Conservation (phyloP, 768 basidiomycete species). For the Pholiota molesta region DNA sequence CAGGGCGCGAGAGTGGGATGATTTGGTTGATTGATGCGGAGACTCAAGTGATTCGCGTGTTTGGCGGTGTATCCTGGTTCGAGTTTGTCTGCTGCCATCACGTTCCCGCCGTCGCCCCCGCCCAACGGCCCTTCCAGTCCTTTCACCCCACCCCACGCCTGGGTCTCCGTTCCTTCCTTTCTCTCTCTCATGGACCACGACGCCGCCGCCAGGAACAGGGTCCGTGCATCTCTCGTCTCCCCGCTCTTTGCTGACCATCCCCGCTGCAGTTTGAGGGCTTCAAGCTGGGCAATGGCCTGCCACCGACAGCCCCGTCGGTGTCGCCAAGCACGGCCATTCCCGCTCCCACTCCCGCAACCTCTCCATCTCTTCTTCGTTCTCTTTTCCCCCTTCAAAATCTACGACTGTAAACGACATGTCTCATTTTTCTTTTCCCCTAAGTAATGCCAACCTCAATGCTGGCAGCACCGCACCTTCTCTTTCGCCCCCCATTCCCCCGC, state of each 20-base stretch:
- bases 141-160: conserved; percentile 39
- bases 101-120: conserved; percentile 17
- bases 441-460: conserved; percentile 7
- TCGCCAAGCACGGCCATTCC: conserved; percentile 51
- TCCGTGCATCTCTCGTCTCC: conserved; percentile 22
- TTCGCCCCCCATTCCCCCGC: conserved; percentile 12
- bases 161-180: conserved; percentile 36
- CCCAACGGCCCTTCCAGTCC: conserved; percentile 39
- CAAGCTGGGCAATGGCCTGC: conserved; percentile 60
- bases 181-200: conserved; percentile 35
- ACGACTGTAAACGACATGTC: conserved; percentile 37
- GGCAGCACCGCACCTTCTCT: conserved; percentile 25
- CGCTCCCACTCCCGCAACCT: conserved; percentile 76
- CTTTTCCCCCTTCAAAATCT: conserved; percentile 38
- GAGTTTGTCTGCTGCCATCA: conserved; percentile 23
- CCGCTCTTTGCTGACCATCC: not conserved
- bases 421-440: conserved; percentile 24
- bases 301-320: conserved; percentile 37
- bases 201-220: conserved; percentile 44
- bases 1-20: too few relatives aligned
- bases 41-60: conserved; percentile 20
- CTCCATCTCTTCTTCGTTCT: conserved; percentile 48
- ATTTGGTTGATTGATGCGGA: conserved; percentile 20
- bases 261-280: conserved; percentile 69
- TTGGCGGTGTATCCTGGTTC: conserved; percentile 26